Evolutionary conservation across 495 filamentous ascomycete genomes (phyloP), one percentile per base, ranked within the genome.

Genomic region (Penicillium tannophilum): DNA sequence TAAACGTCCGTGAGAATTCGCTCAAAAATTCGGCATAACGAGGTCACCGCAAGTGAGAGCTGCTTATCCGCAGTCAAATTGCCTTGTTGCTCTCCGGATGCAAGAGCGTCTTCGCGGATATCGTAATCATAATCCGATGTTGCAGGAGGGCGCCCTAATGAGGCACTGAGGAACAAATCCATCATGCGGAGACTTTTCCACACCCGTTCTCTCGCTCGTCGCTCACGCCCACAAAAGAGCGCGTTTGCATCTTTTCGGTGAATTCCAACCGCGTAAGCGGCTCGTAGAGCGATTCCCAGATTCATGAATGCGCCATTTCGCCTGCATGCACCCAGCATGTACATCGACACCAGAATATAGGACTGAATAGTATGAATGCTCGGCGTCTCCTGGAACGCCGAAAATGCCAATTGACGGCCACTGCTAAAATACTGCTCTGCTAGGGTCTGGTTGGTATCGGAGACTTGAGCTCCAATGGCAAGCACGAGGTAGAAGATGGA

Each of bases 1-100:
- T 90, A 92, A 20, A 91, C 84, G 44, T 82, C 84, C 24, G 79
- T 84, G 17, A 92, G 76, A 23, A 88, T 87, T 6, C 77, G 74
- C 35, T 89, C 88, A 51, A 92, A 87, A 36, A 88, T 79, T 42
- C 81, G 83, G 60, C 83, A 87, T n/a, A 79, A 54, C 1, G 72
- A 71, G 8, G 67, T 66, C 5, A 78, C 75, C 1, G 73, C 74
- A 19, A 56, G 42, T 4, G 75, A 75, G 24, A 78, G 50, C 44
- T 76, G 73, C 35, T 74, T 67, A 46, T 72, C 69, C 4, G 69
- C 56, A 2, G 65, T 59, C 10, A 66, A 35, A 44, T 61, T 64
- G 12, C 55, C 60, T 19, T 66, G 68, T 30, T 59, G 41, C 9
- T 70, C 68, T 35, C n/a, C 60, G 9, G 59, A 56, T 26, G 53